Percentiles rank a stretch among this genome's conserved stretches.
phyloP scores from a whole-genome alignment of 2,329 filamentous ascomycete species.

The Talaromyces rugulosus region DNA sequence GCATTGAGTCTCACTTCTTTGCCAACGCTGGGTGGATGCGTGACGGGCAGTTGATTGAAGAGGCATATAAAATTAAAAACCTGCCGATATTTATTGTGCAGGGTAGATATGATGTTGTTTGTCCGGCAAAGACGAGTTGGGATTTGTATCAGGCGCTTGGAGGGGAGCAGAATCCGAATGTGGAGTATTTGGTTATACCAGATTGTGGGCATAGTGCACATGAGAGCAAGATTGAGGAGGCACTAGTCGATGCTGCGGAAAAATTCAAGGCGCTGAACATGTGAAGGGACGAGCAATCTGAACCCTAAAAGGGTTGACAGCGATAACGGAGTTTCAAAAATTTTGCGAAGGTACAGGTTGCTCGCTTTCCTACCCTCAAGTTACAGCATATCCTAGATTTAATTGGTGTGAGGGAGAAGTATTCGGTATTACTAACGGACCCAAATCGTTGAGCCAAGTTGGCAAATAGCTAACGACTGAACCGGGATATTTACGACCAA shows the following conservation, averaged over 20 bases:
- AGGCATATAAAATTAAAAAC: neutral
- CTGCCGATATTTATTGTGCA: neutral
- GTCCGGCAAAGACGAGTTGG: neutral
- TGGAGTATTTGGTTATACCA: neutral
- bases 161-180: neutral
- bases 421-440: no score
- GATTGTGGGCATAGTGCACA: slow-evolving; percentile 2
- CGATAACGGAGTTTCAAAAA: neutral
- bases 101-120: slow-evolving; percentile 1
- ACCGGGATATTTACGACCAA: no score
- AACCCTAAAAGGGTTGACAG: neutral
- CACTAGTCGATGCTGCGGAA: slow-evolving; percentile 1
- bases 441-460: neutral
- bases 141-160: slow-evolving; percentile 1
- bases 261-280: neutral
- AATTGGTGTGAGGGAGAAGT: no score
- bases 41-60: neutral
- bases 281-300: neutral
- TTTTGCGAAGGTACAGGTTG: neutral
- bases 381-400: no score
- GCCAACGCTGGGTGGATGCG: neutral
- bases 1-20: slow-evolving; percentile 1
- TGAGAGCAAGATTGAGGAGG: slow-evolving; percentile 1
- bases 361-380: no score
- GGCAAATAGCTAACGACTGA: neutral